These are phyloP conservation scores for Yarrowia phangngaensis DNA, from an alignment of 805 yeast genomes.

Conservation along the genomic window DNA sequence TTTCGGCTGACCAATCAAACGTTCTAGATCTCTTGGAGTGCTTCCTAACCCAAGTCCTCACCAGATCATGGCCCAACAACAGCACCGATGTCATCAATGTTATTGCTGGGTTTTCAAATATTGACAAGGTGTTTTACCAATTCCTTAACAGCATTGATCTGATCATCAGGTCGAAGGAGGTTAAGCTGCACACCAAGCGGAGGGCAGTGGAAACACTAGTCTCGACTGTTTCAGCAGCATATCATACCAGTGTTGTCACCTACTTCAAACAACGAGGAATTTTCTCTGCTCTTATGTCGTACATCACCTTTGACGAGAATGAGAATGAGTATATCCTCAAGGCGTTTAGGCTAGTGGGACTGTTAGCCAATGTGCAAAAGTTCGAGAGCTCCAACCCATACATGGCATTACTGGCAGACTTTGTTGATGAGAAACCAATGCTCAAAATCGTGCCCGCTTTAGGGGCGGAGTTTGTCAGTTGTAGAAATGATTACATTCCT, in stretches of 20 bases:
- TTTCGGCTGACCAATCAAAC: constrained; percentile 31
- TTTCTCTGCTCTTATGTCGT: constrained; percentile 39
- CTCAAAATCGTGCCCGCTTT: constrained; percentile 33
- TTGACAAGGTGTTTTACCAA: constrained; percentile 36
- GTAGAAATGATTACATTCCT: background rate
- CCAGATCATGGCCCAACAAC: constrained; percentile 34
- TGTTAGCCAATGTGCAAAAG: constrained; percentile 41
- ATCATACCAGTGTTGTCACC: constrained; percentile 38
- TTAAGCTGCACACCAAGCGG: constrained; percentile 30
- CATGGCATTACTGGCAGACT: constrained; percentile 41
- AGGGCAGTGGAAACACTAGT: constrained; percentile 36
- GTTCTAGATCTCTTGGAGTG: constrained; percentile 32
- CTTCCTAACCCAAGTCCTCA: constrained; percentile 35
- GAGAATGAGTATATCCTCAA: constrained; percentile 35
- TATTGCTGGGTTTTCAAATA: constrained; percentile 40
- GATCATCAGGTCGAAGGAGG: constrained; percentile 32
- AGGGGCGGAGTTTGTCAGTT: background rate
- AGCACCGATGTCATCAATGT: constrained; percentile 37
- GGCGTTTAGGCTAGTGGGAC: constrained; percentile 41
- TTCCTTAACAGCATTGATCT: constrained; percentile 35
- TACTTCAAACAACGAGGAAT: constrained; percentile 40
- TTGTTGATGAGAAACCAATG: constrained; percentile 41
- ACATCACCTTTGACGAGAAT: constrained; percentile 35
- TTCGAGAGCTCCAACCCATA: constrained; percentile 41
- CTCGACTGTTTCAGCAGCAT: constrained; percentile 37